Conservation (phyloP, 306 rosid genomes). For the Echinosophora koreensis region DNA sequence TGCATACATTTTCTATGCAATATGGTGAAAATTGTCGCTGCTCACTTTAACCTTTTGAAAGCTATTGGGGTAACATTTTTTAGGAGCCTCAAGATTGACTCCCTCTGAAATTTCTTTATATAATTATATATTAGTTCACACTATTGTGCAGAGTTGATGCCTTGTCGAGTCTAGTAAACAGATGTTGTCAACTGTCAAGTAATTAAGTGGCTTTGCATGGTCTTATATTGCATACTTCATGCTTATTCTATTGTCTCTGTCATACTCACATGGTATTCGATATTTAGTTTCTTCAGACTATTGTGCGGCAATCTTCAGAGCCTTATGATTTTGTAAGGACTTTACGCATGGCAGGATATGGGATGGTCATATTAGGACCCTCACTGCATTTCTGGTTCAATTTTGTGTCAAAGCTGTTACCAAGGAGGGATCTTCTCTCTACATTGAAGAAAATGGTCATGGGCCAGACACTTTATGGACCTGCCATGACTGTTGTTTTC, state of each 20-base stretch:
- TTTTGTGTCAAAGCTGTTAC: conserved; percentile 78
- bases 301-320: conserved; percentile 54
- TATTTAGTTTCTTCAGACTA: conserved; percentile 56
- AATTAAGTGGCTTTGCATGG: conserved; percentile 23
- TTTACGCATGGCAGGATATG: conserved; percentile 90
- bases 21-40: not conserved
- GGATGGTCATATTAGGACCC: conserved; percentile 86
- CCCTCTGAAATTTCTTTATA: conserved; percentile 13
- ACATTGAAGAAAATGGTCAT: conserved; percentile 86
- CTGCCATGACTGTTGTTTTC: conserved; percentile 81
- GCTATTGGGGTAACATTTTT: conserved; percentile 4
- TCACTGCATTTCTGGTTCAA: conserved; percentile 92
- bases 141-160: conserved; percentile 23
- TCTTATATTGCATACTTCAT: conserved; percentile 34
- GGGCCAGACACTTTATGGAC: conserved; percentile 88
- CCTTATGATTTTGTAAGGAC: conserved; percentile 76
- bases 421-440: conserved; percentile 72
- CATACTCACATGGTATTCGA: conserved; percentile 30
- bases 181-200: conserved; percentile 29
- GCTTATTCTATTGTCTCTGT: conserved; percentile 23
- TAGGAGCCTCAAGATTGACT: conserved; percentile 21
- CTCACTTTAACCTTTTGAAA: not conserved
- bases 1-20: not conserved
- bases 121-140: conserved; percentile 20
- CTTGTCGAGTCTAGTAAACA: conserved; percentile 21